These are phyloP conservation scores for Talaromyces islandicus DNA, from an alignment of 2,329 filamentous ascomycete species.

Conservation along the genomic window DNA sequence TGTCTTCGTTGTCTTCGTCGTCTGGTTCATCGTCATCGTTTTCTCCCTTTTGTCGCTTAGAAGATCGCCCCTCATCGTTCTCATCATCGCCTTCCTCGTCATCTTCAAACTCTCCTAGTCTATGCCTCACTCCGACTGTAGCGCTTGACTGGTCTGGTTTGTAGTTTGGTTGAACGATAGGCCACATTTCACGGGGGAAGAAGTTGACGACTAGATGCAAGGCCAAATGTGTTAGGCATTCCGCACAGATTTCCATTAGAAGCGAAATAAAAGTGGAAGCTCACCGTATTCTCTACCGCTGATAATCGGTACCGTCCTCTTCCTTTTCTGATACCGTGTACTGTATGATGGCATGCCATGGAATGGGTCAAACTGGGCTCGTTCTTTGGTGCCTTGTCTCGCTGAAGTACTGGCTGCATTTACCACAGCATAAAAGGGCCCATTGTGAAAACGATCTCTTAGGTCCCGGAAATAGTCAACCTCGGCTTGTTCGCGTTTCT, in stretches of 20 bases:
- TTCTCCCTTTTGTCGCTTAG: slow-evolving; percentile 28
- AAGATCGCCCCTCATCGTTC: slow-evolving; percentile 20
- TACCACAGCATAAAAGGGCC: slow-evolving; percentile 54
- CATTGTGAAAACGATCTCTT: slow-evolving; percentile 52
- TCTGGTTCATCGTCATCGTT: slow-evolving; percentile 24
- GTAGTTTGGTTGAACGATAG: slow-evolving; percentile 45
- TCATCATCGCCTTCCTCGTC: slow-evolving; percentile 37
- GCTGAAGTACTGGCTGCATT: slow-evolving; percentile 33
- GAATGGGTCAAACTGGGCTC: slow-evolving; percentile 55
- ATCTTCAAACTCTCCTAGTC: slow-evolving; percentile 39
- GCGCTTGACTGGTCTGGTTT: slow-evolving; percentile 28
- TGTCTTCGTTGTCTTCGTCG: slow-evolving; percentile 31
- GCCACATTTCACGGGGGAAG: slow-evolving; percentile 55
- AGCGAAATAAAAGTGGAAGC: slow-evolving; percentile 37
- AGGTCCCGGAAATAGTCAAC: slow-evolving; percentile 47
- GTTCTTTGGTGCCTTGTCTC: slow-evolving; percentile 38
- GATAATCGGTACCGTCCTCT: slow-evolving; percentile 50
- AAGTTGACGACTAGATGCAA: slow-evolving; percentile 44
- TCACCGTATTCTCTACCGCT: slow-evolving; percentile 50
- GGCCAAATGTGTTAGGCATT: background rate
- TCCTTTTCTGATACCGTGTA: slow-evolving; percentile 52
- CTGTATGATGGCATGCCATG: slow-evolving; percentile 57
- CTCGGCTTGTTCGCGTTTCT: slow-evolving; percentile 39
- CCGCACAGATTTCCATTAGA: background rate
- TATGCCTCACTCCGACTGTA: slow-evolving; percentile 19